Base-by-base conservation (phyloP, 176 grass and related monocot genomes). In the Urochloa ruziziensis region DNA sequence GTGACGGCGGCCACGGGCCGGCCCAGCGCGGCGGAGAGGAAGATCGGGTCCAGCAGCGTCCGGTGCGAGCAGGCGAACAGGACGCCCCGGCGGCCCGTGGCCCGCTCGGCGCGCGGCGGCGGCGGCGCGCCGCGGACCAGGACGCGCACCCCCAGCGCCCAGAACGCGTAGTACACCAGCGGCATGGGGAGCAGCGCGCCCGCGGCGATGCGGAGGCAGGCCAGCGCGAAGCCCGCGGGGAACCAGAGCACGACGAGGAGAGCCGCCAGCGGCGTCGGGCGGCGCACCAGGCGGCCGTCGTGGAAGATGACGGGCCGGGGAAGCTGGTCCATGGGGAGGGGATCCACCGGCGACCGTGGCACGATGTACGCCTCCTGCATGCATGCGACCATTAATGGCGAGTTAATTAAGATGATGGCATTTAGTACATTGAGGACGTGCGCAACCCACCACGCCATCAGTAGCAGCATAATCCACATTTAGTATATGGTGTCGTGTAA, bases 11-110 rank as follows among this genome's bases (percentile, higher is more conserved):
- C 84, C 10, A 94, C 80, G 3, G 84, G 86, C n/a, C 87, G 84
- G 0, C 86, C 83, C 13, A 97, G 76, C 9, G 82, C 89, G 0
- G 62, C 14, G 9, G 91, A 94, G 54, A 97, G 54, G 33, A 97
- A 85, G 73, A 94, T 86, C 0, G 94, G 91, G 83, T 97, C 94
- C 2, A 97, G 91, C 47, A 94, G 88, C 77, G 91, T 65, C 48
- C 93, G 93, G 90, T 95, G 93, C 25, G 93, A 92, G 88, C 93
- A 95, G 0, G 83, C 82, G 79, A 92, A 95, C 4, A 95, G 90
- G 57, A 91, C 82, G 4, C 93, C 90, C 0, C 25, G 12, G 4
- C 51, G 80, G 0, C 88, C 83, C 16, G 27, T 8, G 7, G 73
- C 54, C 56, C 67, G 53, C 43, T 76, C 67, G 13, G 79, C 67